Evolutionary conservation across 345 rosid species (phyloP), one percentile per base, ranked within the genome.

Genomic region (Aurinia saxatilis): DNA sequence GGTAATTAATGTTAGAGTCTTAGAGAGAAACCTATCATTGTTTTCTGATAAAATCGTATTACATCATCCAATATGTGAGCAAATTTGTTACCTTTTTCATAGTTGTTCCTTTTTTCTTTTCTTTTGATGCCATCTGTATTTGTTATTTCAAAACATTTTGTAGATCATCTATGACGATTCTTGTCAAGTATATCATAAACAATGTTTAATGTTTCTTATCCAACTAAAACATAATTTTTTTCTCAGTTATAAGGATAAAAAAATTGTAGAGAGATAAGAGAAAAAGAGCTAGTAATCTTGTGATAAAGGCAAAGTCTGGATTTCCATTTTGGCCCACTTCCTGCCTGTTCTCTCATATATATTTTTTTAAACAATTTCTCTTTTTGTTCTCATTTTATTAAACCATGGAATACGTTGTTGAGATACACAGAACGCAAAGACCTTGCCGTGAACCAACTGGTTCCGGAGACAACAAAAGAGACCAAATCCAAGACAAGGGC

Each of bases 311-410:
- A 40, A 27, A 37, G 42, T 29, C 54, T 34, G 37, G 54, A 34
- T 30, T 54, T 65, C 63, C 67, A 62, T 48, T 62, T 62, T 27
- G 48, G 67, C 67, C 25, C 67, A 49, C 31, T 12, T 48, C 57
- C 67, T 36, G 47, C 67, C 48, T 62, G 67, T 23, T 9, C 8
- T 34, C 45, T 12, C 53, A 18, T 18, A 30, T 60, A 5, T 41
- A 31, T 33, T 8, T 18, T 53, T 16, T 45, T 42, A 58, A 23
- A 25, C 29, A 15, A n/a, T n/a, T n/a, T n/a, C n/a, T n/a, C n/a
- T n/a, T n/a, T n/a, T n/a, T n/a, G n/a, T n/a, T n/a, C n/a, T n/a
- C n/a, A n/a, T n/a, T n/a, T n/a, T n/a, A n/a, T n/a, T n/a, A n/a
- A n/a, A n/a, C n/a, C n/a, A n/a, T n/a, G n/a, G n/a, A n/a, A n/a